phyloP scores from a whole-genome alignment of 345 rosid genomes.

The Angophora floribunda region DNA sequence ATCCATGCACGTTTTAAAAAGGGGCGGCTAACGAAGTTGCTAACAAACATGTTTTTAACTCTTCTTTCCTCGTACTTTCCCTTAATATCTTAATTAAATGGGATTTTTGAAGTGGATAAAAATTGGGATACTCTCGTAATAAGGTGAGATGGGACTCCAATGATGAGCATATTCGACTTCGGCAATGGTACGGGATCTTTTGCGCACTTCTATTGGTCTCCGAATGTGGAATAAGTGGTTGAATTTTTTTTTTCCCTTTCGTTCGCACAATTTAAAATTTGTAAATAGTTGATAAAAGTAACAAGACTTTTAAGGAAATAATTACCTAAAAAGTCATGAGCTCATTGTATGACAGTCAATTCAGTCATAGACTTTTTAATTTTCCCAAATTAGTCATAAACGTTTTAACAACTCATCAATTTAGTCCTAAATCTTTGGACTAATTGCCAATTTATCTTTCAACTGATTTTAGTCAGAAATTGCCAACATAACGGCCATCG shows the following conservation, averaged over 20 bases:
- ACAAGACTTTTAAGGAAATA: neutral
- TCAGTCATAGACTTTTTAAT: neutral
- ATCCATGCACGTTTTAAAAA: no score
- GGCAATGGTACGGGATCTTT: neutral
- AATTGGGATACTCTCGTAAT: neutral
- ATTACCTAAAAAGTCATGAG: neutral
- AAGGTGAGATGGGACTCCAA: neutral
- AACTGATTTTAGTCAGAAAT: fast-evolving
- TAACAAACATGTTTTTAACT: no score
- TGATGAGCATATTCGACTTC: neutral
- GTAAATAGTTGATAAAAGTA: neutral
- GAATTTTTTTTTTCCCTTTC: neutral
- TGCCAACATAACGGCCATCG: fast-evolving
- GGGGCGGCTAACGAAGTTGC: no score
- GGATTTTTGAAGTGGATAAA: neutral
- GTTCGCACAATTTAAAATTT: fast-evolving
- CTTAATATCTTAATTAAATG: neutral
- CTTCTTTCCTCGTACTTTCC: neutral
- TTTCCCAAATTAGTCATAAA: neutral
- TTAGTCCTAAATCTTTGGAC: neutral
- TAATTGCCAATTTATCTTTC: neutral
- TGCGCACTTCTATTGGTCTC: neutral
- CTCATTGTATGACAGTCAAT: neutral
- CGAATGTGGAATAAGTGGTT: neutral
- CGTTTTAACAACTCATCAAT: neutral